Evolutionary conservation across 2,329 filamentous ascomycete species (phyloP), one percentile per base, ranked within the genome.

Genomic region (Fusarium dimerum): DNA sequence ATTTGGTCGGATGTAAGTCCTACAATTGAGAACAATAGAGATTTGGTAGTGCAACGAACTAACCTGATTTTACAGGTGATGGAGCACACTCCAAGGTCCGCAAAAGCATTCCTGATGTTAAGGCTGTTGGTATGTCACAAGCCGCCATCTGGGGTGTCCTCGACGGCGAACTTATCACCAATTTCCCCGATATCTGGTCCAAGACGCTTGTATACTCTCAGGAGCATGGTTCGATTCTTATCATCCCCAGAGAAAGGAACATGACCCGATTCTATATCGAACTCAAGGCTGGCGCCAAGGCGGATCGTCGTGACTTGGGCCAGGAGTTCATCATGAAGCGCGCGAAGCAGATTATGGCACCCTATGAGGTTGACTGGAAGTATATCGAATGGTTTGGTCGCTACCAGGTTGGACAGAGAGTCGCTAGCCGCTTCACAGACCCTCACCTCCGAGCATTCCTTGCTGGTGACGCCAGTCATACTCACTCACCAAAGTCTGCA

Each of bases 151-250:
- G 87, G 87, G 87, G 86, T 50, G 87, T 90, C 3, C 72, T 90
- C 3, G 87, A 90, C 66, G 87, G 86, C 60, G 82, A 84, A 66
- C 72, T 90, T 10, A 82, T 87, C 41, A 90, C 87, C 8, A 79
- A 89, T 66, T 90, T 90, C 60, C 87, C 87, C 2, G 87, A 90
- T 62, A 81, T 90, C 45, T 90, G 86, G 86, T 87, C 83, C 68
- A 90, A 90, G 71, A 85, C 86, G 0, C 79, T 88, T 1, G 78
- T 89, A 8, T 86, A 86, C 58, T 86, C 84, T 3, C 82, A 89
- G 55, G 77, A 82, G 52, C 77, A 83, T 42, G 87, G 87, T 3
- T 88, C 86, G 0, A 84, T 90, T 43, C 76, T 90, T n/a, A 87
- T 88, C 67, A 86, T 90, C 48, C 88, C 88, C 5, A 81, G 87